Conservation (phyloP, 148 eudicot species). For the Persicaria tinctoria region DNA sequence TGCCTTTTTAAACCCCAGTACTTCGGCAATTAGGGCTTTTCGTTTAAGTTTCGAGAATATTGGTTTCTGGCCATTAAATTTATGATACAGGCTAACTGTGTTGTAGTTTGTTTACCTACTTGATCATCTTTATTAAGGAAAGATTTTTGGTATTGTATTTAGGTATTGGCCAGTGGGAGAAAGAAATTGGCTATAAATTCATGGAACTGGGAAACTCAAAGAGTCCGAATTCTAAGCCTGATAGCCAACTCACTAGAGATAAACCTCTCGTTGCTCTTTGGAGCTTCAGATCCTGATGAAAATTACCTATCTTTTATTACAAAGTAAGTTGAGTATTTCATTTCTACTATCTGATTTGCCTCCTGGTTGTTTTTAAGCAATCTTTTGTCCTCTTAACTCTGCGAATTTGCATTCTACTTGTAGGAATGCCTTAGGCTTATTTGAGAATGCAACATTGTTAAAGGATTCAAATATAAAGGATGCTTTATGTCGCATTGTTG, state of each 20-base stretch:
- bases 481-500: constrained; percentile 84
- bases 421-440: constrained; percentile 73
- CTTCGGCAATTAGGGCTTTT: neutral
- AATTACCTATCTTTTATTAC: constrained; percentile 78
- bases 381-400: neutral
- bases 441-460: constrained; percentile 63
- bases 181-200: constrained; percentile 64
- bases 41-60: neutral
- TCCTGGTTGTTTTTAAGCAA: neutral
- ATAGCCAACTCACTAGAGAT: constrained; percentile 89
- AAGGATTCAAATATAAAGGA: constrained; percentile 75
- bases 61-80: neutral
- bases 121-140: neutral
- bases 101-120: neutral
- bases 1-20: neutral
- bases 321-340: constrained; percentile 48
- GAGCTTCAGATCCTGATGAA: constrained; percentile 80
- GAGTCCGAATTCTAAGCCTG: constrained; percentile 60
- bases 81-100: neutral
- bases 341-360: neutral
- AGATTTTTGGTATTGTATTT: constrained; percentile 11
- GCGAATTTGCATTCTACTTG: constrained; percentile 8
- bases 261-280: constrained; percentile 83
- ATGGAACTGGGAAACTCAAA: constrained; percentile 92
- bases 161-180: constrained; percentile 56